Base-by-base conservation (phyloP, 345 rosid genomes). In the Raphanus raphanistrum region DNA sequence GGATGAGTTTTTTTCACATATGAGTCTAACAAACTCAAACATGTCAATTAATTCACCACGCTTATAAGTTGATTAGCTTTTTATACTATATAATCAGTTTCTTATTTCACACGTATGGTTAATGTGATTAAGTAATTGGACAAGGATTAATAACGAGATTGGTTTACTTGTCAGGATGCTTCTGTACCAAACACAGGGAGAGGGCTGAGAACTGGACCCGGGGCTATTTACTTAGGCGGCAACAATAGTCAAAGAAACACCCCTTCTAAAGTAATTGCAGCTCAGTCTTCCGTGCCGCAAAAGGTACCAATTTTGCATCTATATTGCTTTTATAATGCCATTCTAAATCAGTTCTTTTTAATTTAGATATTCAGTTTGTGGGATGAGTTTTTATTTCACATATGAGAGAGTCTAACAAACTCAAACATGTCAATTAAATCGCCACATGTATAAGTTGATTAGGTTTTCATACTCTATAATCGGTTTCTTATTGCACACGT, bases 291-390 rank as follows among this genome's bases (percentile, higher is more conserved):
- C 38, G 66, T 79, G 80, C 84, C 71, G 69, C 85, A 80, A 81
- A 79, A 75, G 90, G 96, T 87, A 86, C 70, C 82, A 67, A 38
- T 60, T 73, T 82, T 71, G 41, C 52, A 28, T 79, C 43, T 48
- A 48, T 67, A 58, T 31, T 38, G 16, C 2, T 61, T 4, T 63
- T 12, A 10, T 35, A 21, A 31, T 61, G 69, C 15, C 33, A 27
- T 45, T 2, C 11, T 16, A 29, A 17, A 58, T 63, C 4, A 12
- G 7, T 69, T 76, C 45, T 38, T 55, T 55, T 55, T 17, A 26
- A 11, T 17, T 17, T 8, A 25, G 25, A 10, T 57, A 26, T 58
- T 58, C 63, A 58, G 32, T 26, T 58, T 26, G 15, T 58, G n/a
- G 6, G n/a, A 58, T 58, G 62, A 57, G 6, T 57, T 54, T 38